Evolutionary conservation across 768 basidiomycete species (phyloP), one percentile per base, ranked within the genome.

Genomic region (Chlorophyllum brunneum): DNA sequence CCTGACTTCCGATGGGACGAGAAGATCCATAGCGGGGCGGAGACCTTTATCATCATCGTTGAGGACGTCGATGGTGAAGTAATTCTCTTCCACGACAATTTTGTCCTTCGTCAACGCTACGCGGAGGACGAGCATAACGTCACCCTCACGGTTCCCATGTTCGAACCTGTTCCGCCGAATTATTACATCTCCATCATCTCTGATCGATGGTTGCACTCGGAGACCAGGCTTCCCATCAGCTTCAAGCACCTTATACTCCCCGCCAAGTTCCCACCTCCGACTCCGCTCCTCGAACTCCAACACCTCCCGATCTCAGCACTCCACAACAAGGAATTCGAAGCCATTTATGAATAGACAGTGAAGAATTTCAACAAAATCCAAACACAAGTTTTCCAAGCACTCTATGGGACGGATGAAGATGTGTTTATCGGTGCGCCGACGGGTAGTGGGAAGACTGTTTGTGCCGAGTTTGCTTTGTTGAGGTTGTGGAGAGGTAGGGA

Each of bases 1-100:
- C 95, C 97, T n/a, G 97, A 98, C 64, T 99, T 98, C 82, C 81
- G 87, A 39, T 99, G 97, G 97, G 95, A 98, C 31, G 91, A 93
- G 61, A 92, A 92, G 66, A 81, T 94, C 5, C 95, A 98, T 58
- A 91, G 93, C 3, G 68, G 76, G 0, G 85, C 92, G 0, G 93
- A 98, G 68, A 84, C 88, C 0, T 99, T 99, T 78, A 81, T 88
- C 66, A 92, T 99, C 60, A 65, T 95, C 23, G 93, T 98, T 22
- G 95, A 98, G 66, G 95, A 99, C 60, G 93, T 98, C 23, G 95
- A 98, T 58, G 97, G 97, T 43, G 97, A 99, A 66, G 82, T 92
- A 56, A 86, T 98, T 51, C 86, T 98, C 26, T 98, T 94, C 80
- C 90, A 94, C 58, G 95, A 98, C 62, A 80, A 81, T 18, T 98